Percentiles rank a stretch among this genome's conserved stretches.
These are phyloP conservation scores for Cyberlindnera xishuangbannaensis DNA, from an alignment of 805 yeast genomes.

Conservation along the genomic window DNA sequence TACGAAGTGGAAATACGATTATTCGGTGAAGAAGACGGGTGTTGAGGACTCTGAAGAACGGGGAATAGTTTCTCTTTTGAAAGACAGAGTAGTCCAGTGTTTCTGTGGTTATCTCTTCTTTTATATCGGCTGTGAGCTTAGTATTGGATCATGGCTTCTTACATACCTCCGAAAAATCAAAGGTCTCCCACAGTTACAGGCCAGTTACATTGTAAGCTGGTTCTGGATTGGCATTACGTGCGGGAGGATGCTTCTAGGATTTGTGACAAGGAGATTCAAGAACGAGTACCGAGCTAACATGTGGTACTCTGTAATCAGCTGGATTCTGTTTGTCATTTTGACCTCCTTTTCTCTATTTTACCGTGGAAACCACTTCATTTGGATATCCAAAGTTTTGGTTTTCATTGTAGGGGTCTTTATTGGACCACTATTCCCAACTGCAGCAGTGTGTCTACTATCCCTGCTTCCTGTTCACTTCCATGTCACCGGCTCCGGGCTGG, in stretches of 20 bases:
- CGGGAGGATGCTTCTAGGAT: constrained; percentile 56
- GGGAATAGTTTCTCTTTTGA: constrained; percentile 15
- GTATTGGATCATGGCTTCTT: constrained; percentile 67
- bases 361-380: constrained; percentile 5
- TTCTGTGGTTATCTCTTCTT: constrained; percentile 50
- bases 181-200: constrained; percentile 36
- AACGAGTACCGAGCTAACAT: constrained; percentile 38
- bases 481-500: constrained; percentile 64
- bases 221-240: constrained; percentile 67
- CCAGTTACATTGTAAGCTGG: constrained; percentile 63
- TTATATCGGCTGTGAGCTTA: constrained; percentile 66
- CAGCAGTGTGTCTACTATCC: constrained; percentile 57
- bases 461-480: constrained; percentile 56
- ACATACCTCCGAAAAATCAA: constrained; percentile 55
- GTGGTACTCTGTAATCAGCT: constrained; percentile 30
- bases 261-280: constrained; percentile 42
- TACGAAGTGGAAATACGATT: constrained; percentile 29
- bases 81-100: constrained; percentile 36
- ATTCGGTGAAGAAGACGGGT: constrained; percentile 11
- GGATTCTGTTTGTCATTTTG: constrained; percentile 23
- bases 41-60: constrained; percentile 18
- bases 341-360: constrained; percentile 12
- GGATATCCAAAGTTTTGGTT: constrained; percentile 12
- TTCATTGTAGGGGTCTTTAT: constrained; percentile 50
- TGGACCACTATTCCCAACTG: constrained; percentile 73